Conservation (phyloP, 1,284 basidiomycete genomes). For the Fomitiporia mediterranea region DNA sequence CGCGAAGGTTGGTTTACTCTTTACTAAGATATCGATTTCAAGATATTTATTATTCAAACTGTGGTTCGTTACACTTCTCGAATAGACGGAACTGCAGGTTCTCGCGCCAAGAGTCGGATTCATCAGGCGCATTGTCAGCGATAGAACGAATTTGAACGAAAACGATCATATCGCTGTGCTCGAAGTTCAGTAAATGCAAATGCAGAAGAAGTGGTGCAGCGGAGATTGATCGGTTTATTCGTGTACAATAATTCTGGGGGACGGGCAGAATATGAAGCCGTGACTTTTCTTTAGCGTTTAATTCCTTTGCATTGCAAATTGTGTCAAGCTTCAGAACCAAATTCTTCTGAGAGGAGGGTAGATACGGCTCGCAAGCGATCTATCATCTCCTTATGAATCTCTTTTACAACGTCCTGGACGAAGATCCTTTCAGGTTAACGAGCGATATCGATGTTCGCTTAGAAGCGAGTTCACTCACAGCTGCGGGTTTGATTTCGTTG, state of each 20-base stretch:
- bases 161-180: slow-evolving; percentile 22
- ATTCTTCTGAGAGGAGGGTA: neutral
- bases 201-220: neutral
- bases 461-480: slow-evolving; percentile 37
- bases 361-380: slow-evolving; percentile 30
- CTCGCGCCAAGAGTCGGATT: slow-evolving; percentile 19
- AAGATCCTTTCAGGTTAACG: slow-evolving; percentile 10
- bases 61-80: neutral
- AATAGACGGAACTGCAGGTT: slow-evolving; percentile 22
- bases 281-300: too few species aligned
- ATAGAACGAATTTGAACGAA: slow-evolving; percentile 17
- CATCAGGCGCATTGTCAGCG: slow-evolving; percentile 20
- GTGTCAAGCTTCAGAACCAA: slow-evolving; percentile 5
- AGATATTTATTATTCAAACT: neutral
- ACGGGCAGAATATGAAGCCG: neutral
- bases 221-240: neutral
- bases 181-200: neutral
- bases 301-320: neutral
- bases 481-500: slow-evolving; percentile 48
- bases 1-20: slow-evolving; percentile 31
- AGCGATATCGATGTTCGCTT: neutral
- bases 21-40: neutral
- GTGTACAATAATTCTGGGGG: neutral
- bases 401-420: slow-evolving; percentile 44
- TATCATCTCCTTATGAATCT: slow-evolving; percentile 43